These are phyloP conservation scores for Cytauxzoon felis DNA, from an alignment of 169 alveolate genomes.

Conservation along the genomic window DNA sequence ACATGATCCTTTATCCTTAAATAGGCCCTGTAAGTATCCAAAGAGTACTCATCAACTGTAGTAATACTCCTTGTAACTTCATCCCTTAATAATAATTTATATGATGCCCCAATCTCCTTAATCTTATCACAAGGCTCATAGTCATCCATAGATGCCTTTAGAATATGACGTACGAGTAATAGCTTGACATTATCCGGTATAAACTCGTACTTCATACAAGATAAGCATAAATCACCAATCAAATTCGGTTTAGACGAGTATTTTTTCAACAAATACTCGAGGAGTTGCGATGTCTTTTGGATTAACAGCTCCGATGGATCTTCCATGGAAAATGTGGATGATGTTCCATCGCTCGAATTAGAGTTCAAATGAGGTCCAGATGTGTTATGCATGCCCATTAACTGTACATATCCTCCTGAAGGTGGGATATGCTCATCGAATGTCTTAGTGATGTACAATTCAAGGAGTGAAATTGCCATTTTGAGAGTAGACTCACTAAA, in stretches of 20 bases:
- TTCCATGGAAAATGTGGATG: neutral
- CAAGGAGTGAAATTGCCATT: constrained; percentile 12
- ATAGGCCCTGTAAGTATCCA: neutral
- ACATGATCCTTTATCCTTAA: neutral
- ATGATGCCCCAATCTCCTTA: no score
- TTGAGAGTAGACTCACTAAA: constrained; percentile 9
- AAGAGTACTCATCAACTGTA: neutral
- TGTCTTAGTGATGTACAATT: neutral
- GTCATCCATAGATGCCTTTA: no score
- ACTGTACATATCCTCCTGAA: no score
- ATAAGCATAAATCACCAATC: neutral
- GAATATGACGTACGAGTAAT: no score
- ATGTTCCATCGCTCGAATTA: constrained; percentile 1
- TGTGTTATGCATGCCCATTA: neutral
- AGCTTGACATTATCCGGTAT: no score
- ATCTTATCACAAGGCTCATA: no score
- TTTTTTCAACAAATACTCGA: neutral
- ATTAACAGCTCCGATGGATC: neutral
- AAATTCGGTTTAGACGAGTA: neutral
- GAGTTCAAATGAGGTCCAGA: neutral
- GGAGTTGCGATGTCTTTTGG: neutral
- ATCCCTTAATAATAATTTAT: constrained; percentile 10
- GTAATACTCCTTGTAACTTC: constrained; percentile 1
- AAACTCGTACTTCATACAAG: no score
- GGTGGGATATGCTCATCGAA: no score